These are phyloP conservation scores for Pinus albicaulis DNA, from an alignment of 75 land plant species.

Conservation along the genomic window DNA sequence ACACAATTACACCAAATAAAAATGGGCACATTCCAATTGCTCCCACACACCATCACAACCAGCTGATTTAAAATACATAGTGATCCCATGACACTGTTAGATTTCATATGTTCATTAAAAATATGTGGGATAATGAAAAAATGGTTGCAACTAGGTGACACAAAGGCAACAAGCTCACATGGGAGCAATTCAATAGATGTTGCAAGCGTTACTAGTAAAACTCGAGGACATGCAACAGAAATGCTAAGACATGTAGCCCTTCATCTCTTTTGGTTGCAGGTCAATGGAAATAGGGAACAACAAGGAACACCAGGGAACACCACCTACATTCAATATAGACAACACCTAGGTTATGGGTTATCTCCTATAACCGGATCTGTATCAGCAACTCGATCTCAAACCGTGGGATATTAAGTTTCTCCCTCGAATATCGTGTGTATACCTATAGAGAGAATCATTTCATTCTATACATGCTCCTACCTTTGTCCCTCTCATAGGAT, in stretches of 20 bases:
- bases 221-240: conserved; percentile 19
- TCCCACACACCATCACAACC: conserved; percentile 44
- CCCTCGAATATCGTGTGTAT: too few species aligned
- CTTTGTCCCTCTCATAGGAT: too few species aligned
- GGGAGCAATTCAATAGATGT: conserved; percentile 16
- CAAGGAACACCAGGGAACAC: too few species aligned
- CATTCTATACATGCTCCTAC: too few species aligned
- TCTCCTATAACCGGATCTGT: too few species aligned
- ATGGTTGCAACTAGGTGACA: background rate
- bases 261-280: conserved; percentile 10
- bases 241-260: conserved; percentile 20
- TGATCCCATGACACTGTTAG: background rate
- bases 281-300: background rate
- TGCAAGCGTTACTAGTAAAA: conserved; percentile 10
- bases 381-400: too few species aligned
- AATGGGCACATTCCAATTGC: conserved; percentile 56
- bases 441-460: too few species aligned
- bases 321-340: too few species aligned
- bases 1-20: conserved; percentile 54
- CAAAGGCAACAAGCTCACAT: conserved; percentile 10
- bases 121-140: background rate
- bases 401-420: too few species aligned
- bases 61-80: conserved; percentile 24
- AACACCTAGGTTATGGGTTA: too few species aligned
- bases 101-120: background rate